phyloP scores from a whole-genome alignment of 1,139 yeast genomes.

The Yamadazyma epiphylla region DNA sequence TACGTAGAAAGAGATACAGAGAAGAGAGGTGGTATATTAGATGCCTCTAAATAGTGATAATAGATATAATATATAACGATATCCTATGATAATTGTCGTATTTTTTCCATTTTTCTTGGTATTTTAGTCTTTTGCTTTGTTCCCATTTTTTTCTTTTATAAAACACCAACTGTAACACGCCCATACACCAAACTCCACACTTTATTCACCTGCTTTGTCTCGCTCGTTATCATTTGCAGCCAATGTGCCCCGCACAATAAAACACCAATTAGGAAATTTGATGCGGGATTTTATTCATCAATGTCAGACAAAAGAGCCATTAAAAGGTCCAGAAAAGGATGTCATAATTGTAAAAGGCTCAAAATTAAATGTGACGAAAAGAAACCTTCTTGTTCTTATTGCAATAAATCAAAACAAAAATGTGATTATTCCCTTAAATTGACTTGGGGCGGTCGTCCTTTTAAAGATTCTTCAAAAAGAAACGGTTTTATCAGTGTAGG shows the following conservation, averaged over 20 bases:
- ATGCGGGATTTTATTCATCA: conserved; percentile 3
- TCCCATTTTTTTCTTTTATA: too few species aligned
- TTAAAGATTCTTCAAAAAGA: conserved; percentile 35
- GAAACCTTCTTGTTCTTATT: conserved; percentile 62
- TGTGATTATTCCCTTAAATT: conserved; percentile 69
- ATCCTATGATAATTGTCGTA: too few species aligned
- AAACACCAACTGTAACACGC: too few species aligned
- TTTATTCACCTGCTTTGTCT: too few species aligned
- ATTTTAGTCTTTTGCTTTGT: too few species aligned
- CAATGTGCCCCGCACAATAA: too few species aligned
- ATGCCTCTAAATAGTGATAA: too few species aligned
- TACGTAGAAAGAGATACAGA: conserved; percentile 55
- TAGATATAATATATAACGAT: too few species aligned
- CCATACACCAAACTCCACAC: too few species aligned
- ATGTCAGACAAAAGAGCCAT: conserved; percentile 5
- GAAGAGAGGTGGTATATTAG: conserved; percentile 39
- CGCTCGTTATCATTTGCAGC: too few species aligned
- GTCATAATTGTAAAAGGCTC: conserved; percentile 64
- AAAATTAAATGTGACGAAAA: conserved; percentile 74
- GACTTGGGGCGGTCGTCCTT: conserved; percentile 80
- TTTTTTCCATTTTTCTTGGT: too few species aligned
- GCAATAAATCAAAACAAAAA: conserved; percentile 39
- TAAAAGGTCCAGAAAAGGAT: conserved; percentile 41
- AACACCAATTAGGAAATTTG: conserved; percentile 6
- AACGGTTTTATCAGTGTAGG: conserved; percentile 7